Percentiles rank a stretch among this genome's conserved stretches.
These are phyloP conservation scores for Eucalyptus victrix DNA, from an alignment of 345 rosid genomes.

Conservation along the genomic window DNA sequence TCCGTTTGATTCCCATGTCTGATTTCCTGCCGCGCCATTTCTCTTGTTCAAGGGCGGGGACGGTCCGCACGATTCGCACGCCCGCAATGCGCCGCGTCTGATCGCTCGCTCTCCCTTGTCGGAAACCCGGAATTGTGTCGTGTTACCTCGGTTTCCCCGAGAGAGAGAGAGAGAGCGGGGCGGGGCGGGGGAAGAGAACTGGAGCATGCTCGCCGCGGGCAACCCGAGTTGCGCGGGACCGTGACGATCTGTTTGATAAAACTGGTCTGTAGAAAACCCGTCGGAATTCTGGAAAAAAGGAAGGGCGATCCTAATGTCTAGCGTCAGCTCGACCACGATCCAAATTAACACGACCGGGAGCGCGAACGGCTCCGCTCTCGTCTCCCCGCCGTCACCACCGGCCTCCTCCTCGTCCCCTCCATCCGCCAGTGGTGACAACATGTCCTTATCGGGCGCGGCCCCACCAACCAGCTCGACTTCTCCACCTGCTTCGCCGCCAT, in stretches of 20 bases:
- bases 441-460: neutral
- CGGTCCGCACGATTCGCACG: neutral
- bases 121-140: neutral
- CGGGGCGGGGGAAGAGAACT: neutral
- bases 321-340: conserved; percentile 1
- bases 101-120: neutral
- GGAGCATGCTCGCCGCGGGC: neutral
- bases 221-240: neutral
- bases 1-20: neutral
- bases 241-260: neutral
- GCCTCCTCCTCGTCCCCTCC: neutral
- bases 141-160: neutral
- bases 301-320: conserved; percentile 13
- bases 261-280: neutral
- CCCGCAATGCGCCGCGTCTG: neutral
- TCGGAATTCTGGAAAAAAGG: neutral
- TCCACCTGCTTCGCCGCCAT: neutral
- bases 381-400: neutral
- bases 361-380: neutral
- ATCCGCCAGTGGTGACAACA: neutral
- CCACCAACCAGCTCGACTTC: neutral
- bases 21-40: neutral
- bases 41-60: neutral
- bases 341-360: neutral
- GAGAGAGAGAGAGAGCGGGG: too few species aligned